These are phyloP conservation scores for Ustilago bromivora DNA, from an alignment of 1,284 basidiomycete genomes.

Conservation along the genomic window DNA sequence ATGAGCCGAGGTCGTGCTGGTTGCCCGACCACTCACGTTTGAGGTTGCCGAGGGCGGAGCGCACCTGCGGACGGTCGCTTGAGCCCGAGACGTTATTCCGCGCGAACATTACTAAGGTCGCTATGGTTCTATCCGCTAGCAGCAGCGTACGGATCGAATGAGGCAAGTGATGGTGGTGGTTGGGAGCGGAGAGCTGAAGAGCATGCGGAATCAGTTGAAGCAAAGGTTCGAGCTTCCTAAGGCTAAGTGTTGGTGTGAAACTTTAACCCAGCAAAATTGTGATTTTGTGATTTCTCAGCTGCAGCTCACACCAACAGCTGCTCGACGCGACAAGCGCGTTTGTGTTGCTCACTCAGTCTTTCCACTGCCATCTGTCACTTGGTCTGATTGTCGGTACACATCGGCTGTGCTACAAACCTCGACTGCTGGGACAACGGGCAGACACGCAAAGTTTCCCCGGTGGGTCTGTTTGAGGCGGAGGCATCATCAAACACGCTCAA, in stretches of 20 bases:
- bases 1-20: constrained; percentile 47
- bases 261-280: constrained; percentile 3
- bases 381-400: not conserved
- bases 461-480: not conserved
- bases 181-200: constrained; percentile 7
- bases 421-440: no score
- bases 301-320: not conserved
- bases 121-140: not conserved
- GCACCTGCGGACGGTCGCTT: constrained; percentile 28
- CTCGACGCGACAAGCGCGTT: constrained; percentile 29
- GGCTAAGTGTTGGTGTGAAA: not conserved
- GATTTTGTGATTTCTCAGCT: not conserved
- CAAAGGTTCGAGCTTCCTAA: no score
- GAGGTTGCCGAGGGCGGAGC: constrained; percentile 42
- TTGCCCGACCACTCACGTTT: constrained; percentile 58
- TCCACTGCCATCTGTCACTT: not conserved
- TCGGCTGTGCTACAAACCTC: not conserved
- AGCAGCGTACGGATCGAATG: not conserved
- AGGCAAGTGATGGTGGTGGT: constrained; percentile 1
- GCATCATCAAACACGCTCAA: not conserved
- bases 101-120: constrained; percentile 17
- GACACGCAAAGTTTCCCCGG: not conserved
- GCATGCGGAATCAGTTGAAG: constrained; percentile 8
- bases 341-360: constrained; percentile 14
- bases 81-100: constrained; percentile 16